phyloP scores from a whole-genome alignment of 345 rosid species.

The thale cress (Arabidopsis thaliana) region DNA sequence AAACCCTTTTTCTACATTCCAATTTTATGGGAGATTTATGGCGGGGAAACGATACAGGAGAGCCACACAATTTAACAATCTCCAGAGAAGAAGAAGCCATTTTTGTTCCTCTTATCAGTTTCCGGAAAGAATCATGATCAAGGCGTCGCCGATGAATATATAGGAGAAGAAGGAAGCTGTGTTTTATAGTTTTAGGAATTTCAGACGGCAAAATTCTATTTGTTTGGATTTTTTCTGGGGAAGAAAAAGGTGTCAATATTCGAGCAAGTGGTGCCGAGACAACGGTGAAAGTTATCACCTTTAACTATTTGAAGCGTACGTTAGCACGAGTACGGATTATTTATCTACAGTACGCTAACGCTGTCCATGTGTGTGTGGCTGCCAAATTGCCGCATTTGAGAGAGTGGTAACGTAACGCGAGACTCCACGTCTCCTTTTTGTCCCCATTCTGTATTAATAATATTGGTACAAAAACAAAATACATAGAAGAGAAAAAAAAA shows the following conservation, averaged over 20 bases:
- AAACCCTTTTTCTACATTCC: slow-evolving; percentile 44
- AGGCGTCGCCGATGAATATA: slow-evolving; percentile 12
- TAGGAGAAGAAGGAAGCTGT: not conserved
- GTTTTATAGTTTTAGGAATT: not conserved
- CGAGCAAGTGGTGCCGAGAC: slow-evolving; percentile 39
- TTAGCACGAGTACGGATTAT: not conserved
- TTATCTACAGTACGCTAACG: not conserved
- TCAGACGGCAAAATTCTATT: slow-evolving; percentile 16
- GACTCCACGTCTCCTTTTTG: slow-evolving; percentile 42
- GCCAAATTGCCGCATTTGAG: slow-evolving; percentile 29
- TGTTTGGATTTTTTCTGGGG: slow-evolving; percentile 31
- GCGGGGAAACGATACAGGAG: slow-evolving; percentile 59
- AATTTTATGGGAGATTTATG: slow-evolving; percentile 49
- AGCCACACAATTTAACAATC: slow-evolving; percentile 52
- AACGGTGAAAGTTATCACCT: slow-evolving; percentile 42
- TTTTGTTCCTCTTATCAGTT: slow-evolving; percentile 9
- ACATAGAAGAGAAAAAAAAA: not conserved
- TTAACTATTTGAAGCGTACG: not conserved
- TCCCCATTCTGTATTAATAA: slow-evolving; percentile 1
- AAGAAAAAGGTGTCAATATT: slow-evolving; percentile 21
- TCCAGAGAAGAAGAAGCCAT: slow-evolving; percentile 45
- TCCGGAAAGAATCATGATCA: slow-evolving; percentile 33
- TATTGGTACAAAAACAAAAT: not conserved
- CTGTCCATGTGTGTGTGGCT: slow-evolving; percentile 33
- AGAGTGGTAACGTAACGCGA: slow-evolving; percentile 38